Evolutionary conservation across 2,329 filamentous ascomycete genomes (phyloP).

Genomic region (Penicillium sp.): DNA sequence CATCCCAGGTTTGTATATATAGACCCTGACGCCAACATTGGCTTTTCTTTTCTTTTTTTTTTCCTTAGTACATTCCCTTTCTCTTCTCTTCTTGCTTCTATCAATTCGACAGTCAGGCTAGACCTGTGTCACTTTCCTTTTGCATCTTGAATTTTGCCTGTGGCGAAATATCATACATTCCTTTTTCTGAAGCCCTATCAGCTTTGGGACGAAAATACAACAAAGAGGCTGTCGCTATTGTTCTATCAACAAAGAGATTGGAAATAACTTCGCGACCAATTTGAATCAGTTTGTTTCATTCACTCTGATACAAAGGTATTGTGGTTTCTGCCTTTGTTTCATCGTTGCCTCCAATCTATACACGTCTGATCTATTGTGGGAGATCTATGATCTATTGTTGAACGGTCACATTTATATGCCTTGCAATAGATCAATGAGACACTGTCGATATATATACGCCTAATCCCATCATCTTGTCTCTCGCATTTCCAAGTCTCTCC

Average conservation of each 20-base stretch:
- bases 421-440: background rate
- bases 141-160: constrained; percentile 26
- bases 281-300: constrained; percentile 5
- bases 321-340: constrained; percentile 6
- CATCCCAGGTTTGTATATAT: constrained; percentile 15
- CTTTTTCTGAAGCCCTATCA: constrained; percentile 14
- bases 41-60: constrained; percentile 11
- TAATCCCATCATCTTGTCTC: background rate
- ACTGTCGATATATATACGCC: constrained; percentile 3
- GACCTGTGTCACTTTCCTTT: constrained; percentile 30
- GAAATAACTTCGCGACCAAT: background rate
- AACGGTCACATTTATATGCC: too few relatives aligned
- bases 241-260: background rate
- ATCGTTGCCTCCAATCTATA: background rate
- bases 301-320: constrained; percentile 24
- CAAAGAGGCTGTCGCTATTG: constrained; percentile 1
- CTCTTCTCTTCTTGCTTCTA: constrained; percentile 9
- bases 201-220: background rate
- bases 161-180: constrained; percentile 28
- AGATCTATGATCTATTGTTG: background rate
- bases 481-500: background rate
- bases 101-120: constrained; percentile 29
- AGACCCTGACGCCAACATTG: constrained; percentile 15
- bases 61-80: constrained; percentile 20
- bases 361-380: background rate